These are phyloP conservation scores for Fusarium beomiforme DNA, from an alignment of 2,329 filamentous ascomycete species.

Conservation along the genomic window DNA sequence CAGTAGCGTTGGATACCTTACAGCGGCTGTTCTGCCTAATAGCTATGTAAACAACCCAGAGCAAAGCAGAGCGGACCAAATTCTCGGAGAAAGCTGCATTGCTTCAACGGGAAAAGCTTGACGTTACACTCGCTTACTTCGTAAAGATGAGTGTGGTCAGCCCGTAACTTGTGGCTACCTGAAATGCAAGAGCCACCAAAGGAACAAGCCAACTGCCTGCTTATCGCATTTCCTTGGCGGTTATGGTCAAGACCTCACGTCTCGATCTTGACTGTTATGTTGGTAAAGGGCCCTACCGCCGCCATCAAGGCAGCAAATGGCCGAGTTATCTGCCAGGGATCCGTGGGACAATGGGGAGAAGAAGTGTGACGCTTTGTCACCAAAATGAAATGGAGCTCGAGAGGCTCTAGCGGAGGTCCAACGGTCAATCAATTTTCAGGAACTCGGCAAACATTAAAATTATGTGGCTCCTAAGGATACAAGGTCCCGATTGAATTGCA, in stretches of 20 bases:
- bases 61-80: neutral
- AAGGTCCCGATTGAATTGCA: slow-evolving; percentile 17
- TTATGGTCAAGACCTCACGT: neutral
- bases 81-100: slow-evolving; percentile 7
- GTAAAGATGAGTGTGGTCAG: slow-evolving; percentile 16
- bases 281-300: slow-evolving; percentile 11
- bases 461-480: slow-evolving; percentile 4
- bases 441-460: slow-evolving; percentile 20
- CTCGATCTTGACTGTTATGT: neutral
- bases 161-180: slow-evolving; percentile 25
- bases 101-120: slow-evolving; percentile 12
- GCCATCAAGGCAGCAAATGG: neutral
- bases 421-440: slow-evolving; percentile 18
- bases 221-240: neutral
- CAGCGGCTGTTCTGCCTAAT: slow-evolving; percentile 3
- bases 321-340: slow-evolving; percentile 14
- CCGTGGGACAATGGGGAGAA: neutral
- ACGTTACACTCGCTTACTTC: slow-evolving; percentile 15
- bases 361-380: neutral
- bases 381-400: neutral
- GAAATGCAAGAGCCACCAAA: slow-evolving; percentile 18
- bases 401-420: slow-evolving; percentile 16
- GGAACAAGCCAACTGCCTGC: neutral
- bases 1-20: slow-evolving; percentile 8
- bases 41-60: neutral